Base-by-base conservation (phyloP, 148 eudicot species). In the Rhododendron vialii region DNA sequence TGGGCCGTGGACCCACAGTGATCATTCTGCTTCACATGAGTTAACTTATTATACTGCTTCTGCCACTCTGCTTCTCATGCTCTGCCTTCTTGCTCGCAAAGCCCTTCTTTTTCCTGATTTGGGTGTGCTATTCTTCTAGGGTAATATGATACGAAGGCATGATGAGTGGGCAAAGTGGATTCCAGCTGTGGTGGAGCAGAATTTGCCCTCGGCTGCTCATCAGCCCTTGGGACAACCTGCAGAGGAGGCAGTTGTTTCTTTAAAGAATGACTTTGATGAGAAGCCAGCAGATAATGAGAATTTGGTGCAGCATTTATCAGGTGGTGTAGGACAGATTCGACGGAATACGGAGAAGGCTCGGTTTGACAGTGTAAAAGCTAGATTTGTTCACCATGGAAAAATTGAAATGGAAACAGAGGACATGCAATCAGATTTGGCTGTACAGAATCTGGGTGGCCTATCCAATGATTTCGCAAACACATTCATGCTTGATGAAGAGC, bases 401-500 rank as follows among this genome's bases (percentile, higher is more conserved):
- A 73, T 43, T 76, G 82, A 88, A 82, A 85, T 14, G 76, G 88
- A 81, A 69, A 86, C 55, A 36, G 71, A 35, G 43, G 89, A 86
- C 15, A 81, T 71, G 67, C 84, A 79, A 41, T 88, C 94, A 75
- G 88, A 84, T 74, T 86, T 78, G 28, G 75, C 81, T 89, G 86
- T 71, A 77, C 83, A 89, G 61, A 86, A 84, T 85, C n/a, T 86
- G 33, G 94, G 91, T 88, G 94, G 90, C 78, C 84, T 87, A 38
- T 86, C 94, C 38, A 83, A 88, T 90, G 96, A 95, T 88, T 95
- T 90, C 89, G 88, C 90, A 53, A 90, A 87, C 86, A 93, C 98
- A 84, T 97, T 97, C 86, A 89, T 94, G 98, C 94, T 95, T 89
- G 99, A 97, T 86, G 99, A 97, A 93, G 99, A 95, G 93, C 90